These are phyloP conservation scores for Alternaria conjuncta DNA, from an alignment of 2,329 filamentous ascomycete genomes.

Conservation along the genomic window DNA sequence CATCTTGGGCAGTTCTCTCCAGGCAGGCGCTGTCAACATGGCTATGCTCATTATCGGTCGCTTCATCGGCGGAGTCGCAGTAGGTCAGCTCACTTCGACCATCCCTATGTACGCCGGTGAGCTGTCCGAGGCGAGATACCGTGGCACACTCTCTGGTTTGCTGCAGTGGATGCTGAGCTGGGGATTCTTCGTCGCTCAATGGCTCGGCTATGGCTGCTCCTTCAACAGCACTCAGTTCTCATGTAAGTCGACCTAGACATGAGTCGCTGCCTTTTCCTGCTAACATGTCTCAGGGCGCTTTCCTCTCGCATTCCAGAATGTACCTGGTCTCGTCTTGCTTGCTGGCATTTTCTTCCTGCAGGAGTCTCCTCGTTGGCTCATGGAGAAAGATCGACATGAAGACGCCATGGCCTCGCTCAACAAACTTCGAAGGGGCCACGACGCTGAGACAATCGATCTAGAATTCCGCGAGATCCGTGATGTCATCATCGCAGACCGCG, in stretches of 20 bases:
- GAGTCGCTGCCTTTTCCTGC: neutral
- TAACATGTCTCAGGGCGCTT: conserved; percentile 36
- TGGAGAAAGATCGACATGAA: conserved; percentile 61
- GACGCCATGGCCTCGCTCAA: conserved; percentile 44
- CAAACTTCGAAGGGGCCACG: conserved; percentile 25
- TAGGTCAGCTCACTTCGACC: conserved; percentile 45
- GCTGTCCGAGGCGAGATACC: conserved; percentile 40
- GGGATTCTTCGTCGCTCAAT: conserved; percentile 49
- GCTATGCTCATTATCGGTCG: conserved; percentile 59
- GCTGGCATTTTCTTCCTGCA: conserved; percentile 60
- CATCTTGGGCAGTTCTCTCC: conserved; percentile 58
- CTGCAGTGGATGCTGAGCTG: conserved; percentile 55
- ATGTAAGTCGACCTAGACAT: conserved; percentile 15
- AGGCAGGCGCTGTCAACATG: conserved; percentile 53
- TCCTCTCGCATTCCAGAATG: conserved; percentile 52
- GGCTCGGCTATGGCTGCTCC: conserved; percentile 48
- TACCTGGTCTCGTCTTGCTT: conserved; percentile 53
- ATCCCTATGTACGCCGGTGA: conserved; percentile 31
- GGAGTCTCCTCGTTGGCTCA: conserved; percentile 67
- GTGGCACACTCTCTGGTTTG: conserved; percentile 65
- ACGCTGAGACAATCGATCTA: conserved; percentile 26
- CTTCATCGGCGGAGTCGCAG: conserved; percentile 57
- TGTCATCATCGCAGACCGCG: conserved; percentile 30
- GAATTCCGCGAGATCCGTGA: conserved; percentile 32
- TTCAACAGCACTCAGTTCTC: conserved; percentile 31